Percentiles rank a stretch among this genome's conserved stretches.
phyloP scores from a whole-genome alignment of 2,329 filamentous ascomycete genomes.

The Xenosphaeropsis pyriputrescens region DNA sequence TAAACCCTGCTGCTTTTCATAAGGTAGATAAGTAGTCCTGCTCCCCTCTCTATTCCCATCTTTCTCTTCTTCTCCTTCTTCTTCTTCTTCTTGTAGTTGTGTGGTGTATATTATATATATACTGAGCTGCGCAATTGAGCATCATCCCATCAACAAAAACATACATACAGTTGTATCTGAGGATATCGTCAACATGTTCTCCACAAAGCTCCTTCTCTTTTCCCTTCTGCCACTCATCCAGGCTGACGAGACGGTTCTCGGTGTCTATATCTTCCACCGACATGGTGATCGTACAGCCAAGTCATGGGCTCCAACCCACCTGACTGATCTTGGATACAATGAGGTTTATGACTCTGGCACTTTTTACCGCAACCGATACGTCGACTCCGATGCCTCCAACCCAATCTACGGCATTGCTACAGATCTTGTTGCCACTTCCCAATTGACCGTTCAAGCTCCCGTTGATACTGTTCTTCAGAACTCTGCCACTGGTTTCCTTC shows the following conservation, averaged over 20 bases:
- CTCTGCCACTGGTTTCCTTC: conserved; percentile 67
- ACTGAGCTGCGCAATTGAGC: too few relatives aligned
- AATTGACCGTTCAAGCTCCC: conserved; percentile 61
- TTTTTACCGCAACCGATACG: conserved; percentile 67
- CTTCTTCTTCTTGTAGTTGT: too few relatives aligned
- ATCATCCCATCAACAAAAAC: too few relatives aligned
- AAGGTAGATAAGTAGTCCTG: too few relatives aligned
- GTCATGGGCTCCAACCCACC: conserved; percentile 48
- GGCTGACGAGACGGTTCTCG: conserved; percentile 31
- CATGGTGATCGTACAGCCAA: conserved; percentile 85
- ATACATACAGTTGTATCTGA: too few relatives aligned
- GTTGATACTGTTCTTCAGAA: conserved; percentile 65
- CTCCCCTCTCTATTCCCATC: too few relatives aligned
- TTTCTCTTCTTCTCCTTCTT: too few relatives aligned
- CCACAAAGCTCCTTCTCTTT: conserved; percentile 25
- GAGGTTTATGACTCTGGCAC: conserved; percentile 59
- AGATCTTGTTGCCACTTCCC: conserved; percentile 50
- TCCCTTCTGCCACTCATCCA: conserved; percentile 20
- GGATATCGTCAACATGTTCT: conserved; percentile 10
- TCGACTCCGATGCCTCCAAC: conserved; percentile 38
- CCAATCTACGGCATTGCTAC: conserved; percentile 53
- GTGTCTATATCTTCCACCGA: conserved; percentile 75
- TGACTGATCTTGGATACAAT: conserved; percentile 69
- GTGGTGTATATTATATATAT: too few relatives aligned
- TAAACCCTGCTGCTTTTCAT: too few relatives aligned